A percentile compares a stretch with the other conserved stretches of the same genome.
Evolutionary conservation across 2,329 filamentous ascomycete species (phyloP).

Genomic region (Cladosporium sp.): DNA sequence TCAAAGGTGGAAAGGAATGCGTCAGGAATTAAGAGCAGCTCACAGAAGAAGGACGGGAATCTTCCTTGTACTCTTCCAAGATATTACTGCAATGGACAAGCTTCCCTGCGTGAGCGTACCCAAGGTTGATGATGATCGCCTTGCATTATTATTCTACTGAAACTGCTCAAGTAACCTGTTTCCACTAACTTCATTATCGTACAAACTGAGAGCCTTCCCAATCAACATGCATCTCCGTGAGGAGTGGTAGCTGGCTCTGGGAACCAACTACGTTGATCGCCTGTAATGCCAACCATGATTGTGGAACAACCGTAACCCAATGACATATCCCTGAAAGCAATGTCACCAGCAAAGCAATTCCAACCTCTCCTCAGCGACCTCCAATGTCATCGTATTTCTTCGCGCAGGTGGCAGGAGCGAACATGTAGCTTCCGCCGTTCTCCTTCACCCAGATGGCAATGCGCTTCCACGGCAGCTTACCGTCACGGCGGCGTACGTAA

Average conservation of each 20-base stretch:
- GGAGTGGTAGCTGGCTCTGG: neutral
- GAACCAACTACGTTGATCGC: no score
- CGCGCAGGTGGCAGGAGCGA: constrained; percentile 56
- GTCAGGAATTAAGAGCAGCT: no score
- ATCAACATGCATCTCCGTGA: neutral
- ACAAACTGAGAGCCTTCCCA: neutral
- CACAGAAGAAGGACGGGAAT: no score
- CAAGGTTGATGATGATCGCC: no score
- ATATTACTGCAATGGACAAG: no score
- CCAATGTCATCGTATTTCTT: constrained; percentile 52
- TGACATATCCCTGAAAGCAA: neutral
- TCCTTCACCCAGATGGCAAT: constrained; percentile 48
- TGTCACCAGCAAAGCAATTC: no score
- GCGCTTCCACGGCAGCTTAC: constrained; percentile 54
- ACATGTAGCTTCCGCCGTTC: constrained; percentile 51
- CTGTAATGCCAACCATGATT: neutral
- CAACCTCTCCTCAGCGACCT: neutral
- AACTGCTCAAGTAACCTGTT: no score
- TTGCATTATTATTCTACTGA: no score
- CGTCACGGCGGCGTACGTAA: constrained; percentile 4
- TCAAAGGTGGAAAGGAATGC: no score
- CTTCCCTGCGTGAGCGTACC: no score
- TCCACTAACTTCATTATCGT: neutral
- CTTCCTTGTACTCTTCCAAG: no score
- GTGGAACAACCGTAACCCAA: neutral